Base-by-base conservation (phyloP, 2,329 filamentous ascomycete species). In the Colletotrichum sp. region DNA sequence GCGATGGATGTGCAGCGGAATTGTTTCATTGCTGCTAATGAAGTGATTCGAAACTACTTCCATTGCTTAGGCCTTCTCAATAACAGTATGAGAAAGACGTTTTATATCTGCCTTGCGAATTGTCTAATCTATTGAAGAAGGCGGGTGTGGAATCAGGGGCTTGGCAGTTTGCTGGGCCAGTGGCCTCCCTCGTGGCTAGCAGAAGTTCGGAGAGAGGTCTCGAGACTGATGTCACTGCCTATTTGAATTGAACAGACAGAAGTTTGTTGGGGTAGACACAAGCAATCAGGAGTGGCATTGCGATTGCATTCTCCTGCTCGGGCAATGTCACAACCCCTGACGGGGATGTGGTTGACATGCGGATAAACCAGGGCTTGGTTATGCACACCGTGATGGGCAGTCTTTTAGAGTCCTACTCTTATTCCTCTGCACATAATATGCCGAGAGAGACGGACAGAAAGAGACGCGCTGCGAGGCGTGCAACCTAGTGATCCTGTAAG, bases 201-300 rank as follows among this genome's bases (percentile, higher is more conserved):
- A 6, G 18, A 5, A 4, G 5, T 44, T 9, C 9, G 39, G 9
- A 12, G 39, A 3, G 0, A 44, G 0, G 18, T 44, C 39, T 44
- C 5, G 1, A n/a, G 39, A 3, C 18, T 44, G 1, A 44, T n/a
- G 9, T 5, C 0, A 44, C 0, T n/a, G 2, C 4, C 0, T 16
- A n/a, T 44, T 44, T n/a, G 3, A n/a, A 44, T 10, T 18, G 0
- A 3, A 6, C 39, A 12, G 9, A 10, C 1, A 18, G 39, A 44
- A 6, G 39, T n/a, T 44, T 18, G 18, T 44, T n/a, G 9, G 18
- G 9, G 39, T 0, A 44, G 39, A n/a, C 8, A 44, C 39, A 44
- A 44, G 39, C 39, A 44, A 44, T 44, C 8, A 4, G 2, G 34
- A 15, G 6, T 7, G 34, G 2, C 13, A 2, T 36, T 3, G 2